Evolutionary conservation across 805 yeast genomes (phyloP), one percentile per base, ranked within the genome.

Genomic region (Lipomyces oligophaga): DNA sequence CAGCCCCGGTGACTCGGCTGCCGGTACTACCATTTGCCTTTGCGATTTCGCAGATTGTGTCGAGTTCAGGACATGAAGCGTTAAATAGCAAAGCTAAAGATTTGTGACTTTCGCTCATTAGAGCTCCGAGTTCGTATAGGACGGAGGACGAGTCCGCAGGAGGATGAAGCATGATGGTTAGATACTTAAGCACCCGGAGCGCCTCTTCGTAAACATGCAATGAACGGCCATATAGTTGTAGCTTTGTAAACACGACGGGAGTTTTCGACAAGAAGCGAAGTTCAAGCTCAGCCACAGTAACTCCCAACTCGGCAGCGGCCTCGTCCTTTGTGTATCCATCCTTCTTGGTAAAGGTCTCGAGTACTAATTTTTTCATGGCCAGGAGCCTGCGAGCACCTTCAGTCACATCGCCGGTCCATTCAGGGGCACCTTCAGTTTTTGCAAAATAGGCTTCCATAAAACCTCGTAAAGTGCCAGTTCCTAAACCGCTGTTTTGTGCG

Each of bases 1-100:
- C 89, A 18, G 89, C 88, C 25, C 88, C 89, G 7, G 88, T 82
- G 18, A 80, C 73, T 45, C 89, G 70, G 0, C 85, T 77, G 15
- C 88, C 88, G 48, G 63, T 70, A 1, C 84, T 69, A 2, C 88
- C 88, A 50, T 74, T 70, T 1, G 54, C 61, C 32, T 67, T 61
- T 3, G 85, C 86, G 43, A 82, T 73, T 5, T 58, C 45, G 58
- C 83, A 77, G 33, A 82, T 61, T 10, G 64, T 63, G 46, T 81
- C 77, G 44, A 80, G 72, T 50, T 75, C 80, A 1, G 70, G 71
- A 52, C 77, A 75, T 2, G 85, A 79, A 43, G 82, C 77, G 47
- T 78, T 72, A 64, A 72, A 77, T 27, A 70, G 62, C 22, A 64
- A 54, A 24, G 70, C 66, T 41, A 78, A 74, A 4, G 84, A 77